Evolutionary conservation across 768 basidiomycete species (phyloP).

Genomic region (Hebeloma cylindrosporum): DNA sequence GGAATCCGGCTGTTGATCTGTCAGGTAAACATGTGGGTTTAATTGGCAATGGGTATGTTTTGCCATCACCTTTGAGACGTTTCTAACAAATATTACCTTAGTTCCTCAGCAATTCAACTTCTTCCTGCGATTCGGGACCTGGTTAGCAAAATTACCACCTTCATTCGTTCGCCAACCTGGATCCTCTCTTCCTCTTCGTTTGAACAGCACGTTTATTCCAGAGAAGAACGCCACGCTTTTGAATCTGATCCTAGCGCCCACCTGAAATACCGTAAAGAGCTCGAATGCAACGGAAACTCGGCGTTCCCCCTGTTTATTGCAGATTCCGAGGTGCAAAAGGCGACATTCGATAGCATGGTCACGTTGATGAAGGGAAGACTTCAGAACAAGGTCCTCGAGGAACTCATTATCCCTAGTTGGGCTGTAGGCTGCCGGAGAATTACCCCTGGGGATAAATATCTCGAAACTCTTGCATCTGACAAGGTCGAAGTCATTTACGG

Average conservation of each 20-base stretch:
- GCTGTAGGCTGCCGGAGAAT: slow-evolving; percentile 35
- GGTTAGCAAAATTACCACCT: slow-evolving; percentile 36
- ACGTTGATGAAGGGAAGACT: slow-evolving; percentile 44
- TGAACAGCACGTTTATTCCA: slow-evolving; percentile 33
- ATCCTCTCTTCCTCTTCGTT: slow-evolving; percentile 27
- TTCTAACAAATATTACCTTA: slow-evolving; percentile 1
- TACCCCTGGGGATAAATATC: slow-evolving; percentile 35
- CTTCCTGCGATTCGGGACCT: slow-evolving; percentile 33
- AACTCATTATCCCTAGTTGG: slow-evolving; percentile 37
- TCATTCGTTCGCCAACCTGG: slow-evolving; percentile 35
- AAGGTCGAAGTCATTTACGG: slow-evolving; percentile 34
- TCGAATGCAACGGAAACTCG: slow-evolving; percentile 41
- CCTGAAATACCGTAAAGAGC: slow-evolving; percentile 39
- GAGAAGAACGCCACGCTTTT: slow-evolving; percentile 43
- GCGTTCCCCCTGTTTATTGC: slow-evolving; percentile 29
- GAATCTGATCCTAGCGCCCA: slow-evolving; percentile 37
- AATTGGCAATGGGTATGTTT: slow-evolving; percentile 21
- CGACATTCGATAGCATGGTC: slow-evolving; percentile 24
- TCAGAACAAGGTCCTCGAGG: slow-evolving; percentile 40
- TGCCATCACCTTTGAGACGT: not conserved
- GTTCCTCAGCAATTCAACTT: slow-evolving; percentile 35
- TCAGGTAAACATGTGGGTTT: slow-evolving; percentile 21
- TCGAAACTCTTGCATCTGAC: slow-evolving; percentile 31
- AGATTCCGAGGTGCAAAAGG: slow-evolving; percentile 34
- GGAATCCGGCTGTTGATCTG: slow-evolving; percentile 20